Conservation (phyloP, 352 stramenopile species). For the Elongisporangium anandrum region DNA sequence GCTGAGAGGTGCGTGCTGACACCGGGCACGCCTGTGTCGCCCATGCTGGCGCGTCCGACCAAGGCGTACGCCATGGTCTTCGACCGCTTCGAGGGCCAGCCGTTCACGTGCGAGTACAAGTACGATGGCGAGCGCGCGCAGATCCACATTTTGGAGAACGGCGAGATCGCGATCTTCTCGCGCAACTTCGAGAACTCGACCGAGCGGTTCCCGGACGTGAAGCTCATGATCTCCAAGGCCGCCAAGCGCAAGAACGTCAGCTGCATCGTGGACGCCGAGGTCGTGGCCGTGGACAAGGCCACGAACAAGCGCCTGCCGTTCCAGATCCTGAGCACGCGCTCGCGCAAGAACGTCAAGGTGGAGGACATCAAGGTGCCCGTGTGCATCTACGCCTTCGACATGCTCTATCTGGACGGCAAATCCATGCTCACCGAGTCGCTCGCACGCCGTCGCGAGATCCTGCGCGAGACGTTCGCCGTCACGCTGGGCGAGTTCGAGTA, state of each 20-base stretch:
- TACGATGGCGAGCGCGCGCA: constrained; percentile 99
- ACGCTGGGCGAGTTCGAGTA: constrained; percentile 94
- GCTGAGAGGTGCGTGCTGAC: constrained; percentile 86
- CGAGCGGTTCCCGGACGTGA: constrained; percentile 94
- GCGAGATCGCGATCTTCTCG: constrained; percentile 96
- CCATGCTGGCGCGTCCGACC: constrained; percentile 98
- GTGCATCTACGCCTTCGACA: constrained; percentile 97
- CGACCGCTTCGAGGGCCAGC: constrained; percentile 93
- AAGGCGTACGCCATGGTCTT: constrained; percentile 97
- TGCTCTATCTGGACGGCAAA: constrained; percentile 98
- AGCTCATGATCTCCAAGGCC: constrained; percentile 64
- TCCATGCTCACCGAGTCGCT: constrained; percentile 91
- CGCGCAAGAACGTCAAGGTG: constrained; percentile 90
- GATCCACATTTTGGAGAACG: constrained; percentile 88
- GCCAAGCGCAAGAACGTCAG: constrained; percentile 46
- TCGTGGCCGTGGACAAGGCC: constrained; percentile 97
- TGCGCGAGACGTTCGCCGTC: constrained; percentile 92
- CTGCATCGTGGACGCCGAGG: constrained; percentile 98
- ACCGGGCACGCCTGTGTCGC: constrained; percentile 96
- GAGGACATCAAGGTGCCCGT: constrained; percentile 90
- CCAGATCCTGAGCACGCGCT: constrained; percentile 97
- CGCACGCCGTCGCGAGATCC: constrained; percentile 85
- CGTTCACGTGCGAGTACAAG: constrained; percentile 99
- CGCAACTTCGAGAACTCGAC: constrained; percentile 98
- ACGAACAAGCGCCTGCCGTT: constrained; percentile 97